These are phyloP conservation scores for Trapa incisa DNA, from an alignment of 345 rosid species.

Conservation along the genomic window DNA sequence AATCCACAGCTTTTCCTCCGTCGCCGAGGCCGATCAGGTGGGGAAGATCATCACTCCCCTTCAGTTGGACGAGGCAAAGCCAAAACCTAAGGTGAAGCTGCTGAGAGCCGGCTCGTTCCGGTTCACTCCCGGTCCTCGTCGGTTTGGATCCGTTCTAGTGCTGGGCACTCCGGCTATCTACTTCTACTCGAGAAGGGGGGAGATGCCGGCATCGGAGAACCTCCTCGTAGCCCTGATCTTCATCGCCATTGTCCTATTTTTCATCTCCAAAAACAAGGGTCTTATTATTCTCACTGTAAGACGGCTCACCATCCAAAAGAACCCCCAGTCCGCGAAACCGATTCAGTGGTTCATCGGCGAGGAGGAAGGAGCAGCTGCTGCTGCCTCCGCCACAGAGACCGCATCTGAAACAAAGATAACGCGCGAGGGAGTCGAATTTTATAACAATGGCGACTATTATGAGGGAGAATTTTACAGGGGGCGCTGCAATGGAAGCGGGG, in stretches of 20 bases:
- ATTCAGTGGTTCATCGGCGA: slow-evolving; percentile 87
- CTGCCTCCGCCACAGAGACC: background rate
- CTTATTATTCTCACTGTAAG: slow-evolving; percentile 20
- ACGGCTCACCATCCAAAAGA: slow-evolving; percentile 24
- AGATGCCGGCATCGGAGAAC: slow-evolving; percentile 62
- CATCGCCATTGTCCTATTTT: slow-evolving; percentile 63
- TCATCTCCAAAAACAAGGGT: slow-evolving; percentile 60
- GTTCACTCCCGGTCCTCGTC: slow-evolving; percentile 33
- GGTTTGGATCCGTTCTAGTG: slow-evolving; percentile 41
- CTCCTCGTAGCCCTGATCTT: slow-evolving; percentile 60
- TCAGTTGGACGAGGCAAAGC: slow-evolving; percentile 26
- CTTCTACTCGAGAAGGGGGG: slow-evolving; percentile 43
- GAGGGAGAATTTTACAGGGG: slow-evolving; percentile 90
- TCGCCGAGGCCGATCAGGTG: slow-evolving; percentile 40
- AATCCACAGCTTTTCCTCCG: slow-evolving; percentile 65
- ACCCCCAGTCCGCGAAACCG: slow-evolving; percentile 44
- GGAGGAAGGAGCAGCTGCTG: slow-evolving; percentile 3
- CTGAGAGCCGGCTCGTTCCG: background rate
- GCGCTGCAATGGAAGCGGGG: slow-evolving; percentile 80
- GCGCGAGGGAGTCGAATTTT: slow-evolving; percentile 70
- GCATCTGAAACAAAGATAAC: slow-evolving; percentile 17
- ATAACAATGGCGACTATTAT: slow-evolving; percentile 78
- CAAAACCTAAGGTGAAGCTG: slow-evolving; percentile 8
- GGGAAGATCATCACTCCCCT: slow-evolving; percentile 19
- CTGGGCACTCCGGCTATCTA: slow-evolving; percentile 40